These are phyloP conservation scores for Arthroderma sp. DNA, from an alignment of 2,329 filamentous ascomycete species.

Conservation along the genomic window DNA sequence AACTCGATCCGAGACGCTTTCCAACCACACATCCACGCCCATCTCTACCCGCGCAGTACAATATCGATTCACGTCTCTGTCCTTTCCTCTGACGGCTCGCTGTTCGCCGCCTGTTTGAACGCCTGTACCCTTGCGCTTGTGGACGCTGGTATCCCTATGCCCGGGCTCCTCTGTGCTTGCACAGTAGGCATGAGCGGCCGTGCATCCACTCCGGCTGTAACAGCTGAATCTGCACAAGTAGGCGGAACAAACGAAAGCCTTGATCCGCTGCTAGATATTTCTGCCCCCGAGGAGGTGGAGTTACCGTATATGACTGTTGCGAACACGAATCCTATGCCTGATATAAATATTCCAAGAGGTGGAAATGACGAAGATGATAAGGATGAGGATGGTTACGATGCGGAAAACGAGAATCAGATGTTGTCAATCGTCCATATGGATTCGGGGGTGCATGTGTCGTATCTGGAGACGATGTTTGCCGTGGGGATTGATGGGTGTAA, in stretches of 20 bases:
- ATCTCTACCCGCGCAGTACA: constrained; percentile 77
- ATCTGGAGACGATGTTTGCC: constrained; percentile 83
- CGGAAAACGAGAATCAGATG: constrained; percentile 37
- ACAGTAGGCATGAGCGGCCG: constrained; percentile 59
- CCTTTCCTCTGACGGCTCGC: constrained; percentile 76
- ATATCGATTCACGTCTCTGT: constrained; percentile 78
- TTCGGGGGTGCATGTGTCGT: constrained; percentile 64
- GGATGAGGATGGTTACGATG: constrained; percentile 18
- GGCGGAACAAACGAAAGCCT: constrained; percentile 28
- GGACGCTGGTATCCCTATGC: constrained; percentile 92
- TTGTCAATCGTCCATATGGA: constrained; percentile 76
- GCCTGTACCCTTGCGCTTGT: constrained; percentile 83
- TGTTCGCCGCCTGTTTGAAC: constrained; percentile 82
- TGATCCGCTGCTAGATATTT: constrained; percentile 35
- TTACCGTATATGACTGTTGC: constrained; percentile 79
- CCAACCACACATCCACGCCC: constrained; percentile 63
- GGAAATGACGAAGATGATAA: constrained; percentile 52
- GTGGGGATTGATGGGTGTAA: constrained; percentile 87
- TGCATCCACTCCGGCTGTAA: constrained; percentile 31
- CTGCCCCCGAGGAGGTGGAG: constrained; percentile 49
- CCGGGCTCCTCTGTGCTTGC: constrained; percentile 77
- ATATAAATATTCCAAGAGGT: constrained; percentile 10
- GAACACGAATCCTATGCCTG: constrained; percentile 40
- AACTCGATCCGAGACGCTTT: constrained; percentile 69
- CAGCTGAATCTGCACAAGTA: constrained; percentile 11